phyloP scores from a whole-genome alignment of 225 moss, liverwort and hornwort species.

The Anthoceros angustus region DNA sequence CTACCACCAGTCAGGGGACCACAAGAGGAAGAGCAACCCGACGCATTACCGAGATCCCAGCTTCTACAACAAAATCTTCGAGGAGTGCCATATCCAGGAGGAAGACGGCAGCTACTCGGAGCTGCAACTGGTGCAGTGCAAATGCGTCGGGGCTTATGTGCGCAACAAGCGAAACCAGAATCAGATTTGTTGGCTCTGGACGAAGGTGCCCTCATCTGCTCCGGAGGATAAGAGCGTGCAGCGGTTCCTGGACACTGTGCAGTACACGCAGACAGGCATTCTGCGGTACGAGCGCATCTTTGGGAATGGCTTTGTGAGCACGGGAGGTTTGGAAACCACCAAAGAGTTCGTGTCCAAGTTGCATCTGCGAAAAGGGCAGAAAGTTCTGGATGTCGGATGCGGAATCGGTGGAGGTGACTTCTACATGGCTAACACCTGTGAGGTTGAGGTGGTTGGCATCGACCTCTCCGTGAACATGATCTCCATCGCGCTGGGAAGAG shows the following conservation, averaged over 20 bases:
- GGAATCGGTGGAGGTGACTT: conserved; percentile 98
- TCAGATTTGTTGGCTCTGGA: conserved; percentile 95
- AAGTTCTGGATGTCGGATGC: conserved; percentile 90
- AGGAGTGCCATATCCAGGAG: conserved; percentile 31
- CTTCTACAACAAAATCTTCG: conserved; percentile 55
- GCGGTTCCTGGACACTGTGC: conserved; percentile 68
- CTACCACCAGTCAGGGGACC: conserved; percentile 92
- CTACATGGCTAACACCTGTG: conserved; percentile 81
- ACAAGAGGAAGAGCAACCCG: conserved; percentile 79
- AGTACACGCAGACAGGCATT: conserved; percentile 75
- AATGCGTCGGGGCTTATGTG: conserved; percentile 88
- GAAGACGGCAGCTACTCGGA: conserved; percentile 38
- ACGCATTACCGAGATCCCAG: conserved; percentile 85
- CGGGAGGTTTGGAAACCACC: conserved; percentile 89
- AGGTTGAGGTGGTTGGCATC: conserved; percentile 65
- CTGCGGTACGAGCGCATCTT: conserved; percentile 95
- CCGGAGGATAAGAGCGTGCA: conserved; percentile 57
- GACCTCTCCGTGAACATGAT: conserved; percentile 95
- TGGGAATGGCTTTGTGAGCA: conserved; percentile 82
- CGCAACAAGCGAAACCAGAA: conserved; percentile 94
- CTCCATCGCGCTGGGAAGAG: conserved; percentile 79
- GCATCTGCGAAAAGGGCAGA: conserved; percentile 41
- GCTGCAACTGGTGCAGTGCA: conserved; percentile 52
- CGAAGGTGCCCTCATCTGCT: conserved; percentile 42
- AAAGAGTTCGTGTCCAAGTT: conserved; percentile 59